Conservation (phyloP, 306 rosid species). For the Lablab purpureus region DNA sequence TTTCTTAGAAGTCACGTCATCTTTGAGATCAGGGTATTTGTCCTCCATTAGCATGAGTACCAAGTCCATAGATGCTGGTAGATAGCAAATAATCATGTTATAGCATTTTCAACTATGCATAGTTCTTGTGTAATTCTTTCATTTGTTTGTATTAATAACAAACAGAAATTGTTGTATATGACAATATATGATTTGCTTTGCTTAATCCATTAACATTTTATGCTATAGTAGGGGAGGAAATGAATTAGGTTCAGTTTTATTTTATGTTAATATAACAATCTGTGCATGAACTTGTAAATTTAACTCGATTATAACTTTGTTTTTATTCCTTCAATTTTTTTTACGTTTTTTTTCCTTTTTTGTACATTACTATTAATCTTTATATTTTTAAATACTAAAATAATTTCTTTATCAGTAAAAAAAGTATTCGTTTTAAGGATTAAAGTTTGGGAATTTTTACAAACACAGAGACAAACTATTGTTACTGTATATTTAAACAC, state of each 20-base stretch:
- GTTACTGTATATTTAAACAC: no score
- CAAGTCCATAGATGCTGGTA: conserved; percentile 52
- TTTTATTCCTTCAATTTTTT: no score
- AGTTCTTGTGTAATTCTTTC: conserved; percentile 7
- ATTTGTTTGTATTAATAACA: neutral
- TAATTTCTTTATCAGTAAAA: no score
- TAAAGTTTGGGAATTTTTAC: no score
- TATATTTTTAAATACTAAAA: no score
- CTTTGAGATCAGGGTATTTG: conserved; percentile 34
- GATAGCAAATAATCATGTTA: conserved; percentile 44
- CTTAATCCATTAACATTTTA: neutral
- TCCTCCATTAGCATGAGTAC: conserved; percentile 46
- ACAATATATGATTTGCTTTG: neutral
- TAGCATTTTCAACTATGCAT: neutral
- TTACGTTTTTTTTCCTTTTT: no score
- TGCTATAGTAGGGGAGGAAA: neutral
- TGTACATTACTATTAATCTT: no score
- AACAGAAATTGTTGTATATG: neutral
- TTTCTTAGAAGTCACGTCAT: conserved; percentile 38
- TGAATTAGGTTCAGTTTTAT: neutral
- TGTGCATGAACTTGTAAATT: neutral
- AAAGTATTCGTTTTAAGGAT: no score
- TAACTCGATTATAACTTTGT: no score
- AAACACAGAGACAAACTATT: no score
- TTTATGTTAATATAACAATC: neutral